A percentile compares a stretch with the other conserved stretches of the same genome.
Evolutionary conservation across 257 asterid species (phyloP).

Genomic region (Solanum clarkiae): DNA sequence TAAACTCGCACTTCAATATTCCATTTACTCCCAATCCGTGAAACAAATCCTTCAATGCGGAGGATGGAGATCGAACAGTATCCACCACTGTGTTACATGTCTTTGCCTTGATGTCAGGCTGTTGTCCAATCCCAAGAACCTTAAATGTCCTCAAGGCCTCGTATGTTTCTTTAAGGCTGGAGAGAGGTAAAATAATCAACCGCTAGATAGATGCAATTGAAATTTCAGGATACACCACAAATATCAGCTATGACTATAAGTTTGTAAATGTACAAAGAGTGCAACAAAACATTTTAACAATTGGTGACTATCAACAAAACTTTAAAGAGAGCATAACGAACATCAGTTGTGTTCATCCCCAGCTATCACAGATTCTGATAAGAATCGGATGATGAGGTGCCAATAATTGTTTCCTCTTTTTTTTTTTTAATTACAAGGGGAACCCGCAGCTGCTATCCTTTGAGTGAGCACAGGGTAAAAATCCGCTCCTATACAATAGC

Average conservation of each 20-base stretch:
- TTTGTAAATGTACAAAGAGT: neutral
- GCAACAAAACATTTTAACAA: neutral
- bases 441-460: too few species aligned
- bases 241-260: neutral
- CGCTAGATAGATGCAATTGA: neutral
- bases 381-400: neutral
- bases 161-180: conserved; percentile 75
- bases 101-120: conserved; percentile 31
- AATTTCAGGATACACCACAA: neutral
- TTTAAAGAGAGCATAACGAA: neutral
- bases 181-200: neutral
- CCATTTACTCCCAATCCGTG: conserved; percentile 61
- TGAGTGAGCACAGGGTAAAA: too few species aligned
- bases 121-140: conserved; percentile 68
- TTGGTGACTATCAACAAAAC: neutral
- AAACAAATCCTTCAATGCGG: conserved; percentile 46
- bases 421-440: too few species aligned
- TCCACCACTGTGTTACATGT: conserved; percentile 52
- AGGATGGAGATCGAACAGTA: conserved; percentile 39
- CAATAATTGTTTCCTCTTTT: neutral
- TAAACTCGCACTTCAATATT: conserved; percentile 62
- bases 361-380: neutral
- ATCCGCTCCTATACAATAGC: too few species aligned
- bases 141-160: conserved; percentile 68
- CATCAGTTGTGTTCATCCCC: neutral